phyloP scores from a whole-genome alignment of 1,284 basidiomycete genomes.

The Ganoderma resinaceum region DNA sequence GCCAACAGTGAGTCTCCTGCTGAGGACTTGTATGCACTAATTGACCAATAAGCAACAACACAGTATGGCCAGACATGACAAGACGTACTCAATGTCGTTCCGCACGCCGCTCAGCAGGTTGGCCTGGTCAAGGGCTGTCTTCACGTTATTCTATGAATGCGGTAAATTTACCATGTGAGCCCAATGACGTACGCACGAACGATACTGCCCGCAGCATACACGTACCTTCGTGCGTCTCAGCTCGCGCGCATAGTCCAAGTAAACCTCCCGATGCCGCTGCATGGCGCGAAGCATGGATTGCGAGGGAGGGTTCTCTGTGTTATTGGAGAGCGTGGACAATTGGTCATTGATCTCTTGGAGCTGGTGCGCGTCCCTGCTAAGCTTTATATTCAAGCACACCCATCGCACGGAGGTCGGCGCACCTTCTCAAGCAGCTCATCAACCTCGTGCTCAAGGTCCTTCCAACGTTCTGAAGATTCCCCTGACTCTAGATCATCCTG shows the following conservation, averaged over 20 bases:
- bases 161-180: neutral
- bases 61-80: neutral
- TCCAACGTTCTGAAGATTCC: constrained; percentile 75
- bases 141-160: constrained; percentile 72
- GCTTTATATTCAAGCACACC: constrained; percentile 28
- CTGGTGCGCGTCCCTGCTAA: constrained; percentile 49
- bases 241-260: constrained; percentile 89
- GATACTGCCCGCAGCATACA: constrained; percentile 6
- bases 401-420: constrained; percentile 29
- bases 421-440: constrained; percentile 91
- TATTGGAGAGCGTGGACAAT: constrained; percentile 70
- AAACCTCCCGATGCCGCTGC: constrained; percentile 90
- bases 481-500: constrained; percentile 73
- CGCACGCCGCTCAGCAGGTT: constrained; percentile 92
- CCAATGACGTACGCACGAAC: constrained; percentile 9
- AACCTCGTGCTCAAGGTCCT: constrained; percentile 85
- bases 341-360: constrained; percentile 86
- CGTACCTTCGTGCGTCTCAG: constrained; percentile 82
- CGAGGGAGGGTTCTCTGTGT: constrained; percentile 79
- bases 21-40: constrained; percentile 87
- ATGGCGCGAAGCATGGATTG: constrained; percentile 89
- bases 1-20: constrained; percentile 88
- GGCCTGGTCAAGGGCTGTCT: constrained; percentile 84
- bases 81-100: constrained; percentile 90
- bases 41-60: constrained; percentile 5